These are phyloP conservation scores for Eucalyptus tenuipes DNA, from an alignment of 345 rosid genomes.

Conservation along the genomic window DNA sequence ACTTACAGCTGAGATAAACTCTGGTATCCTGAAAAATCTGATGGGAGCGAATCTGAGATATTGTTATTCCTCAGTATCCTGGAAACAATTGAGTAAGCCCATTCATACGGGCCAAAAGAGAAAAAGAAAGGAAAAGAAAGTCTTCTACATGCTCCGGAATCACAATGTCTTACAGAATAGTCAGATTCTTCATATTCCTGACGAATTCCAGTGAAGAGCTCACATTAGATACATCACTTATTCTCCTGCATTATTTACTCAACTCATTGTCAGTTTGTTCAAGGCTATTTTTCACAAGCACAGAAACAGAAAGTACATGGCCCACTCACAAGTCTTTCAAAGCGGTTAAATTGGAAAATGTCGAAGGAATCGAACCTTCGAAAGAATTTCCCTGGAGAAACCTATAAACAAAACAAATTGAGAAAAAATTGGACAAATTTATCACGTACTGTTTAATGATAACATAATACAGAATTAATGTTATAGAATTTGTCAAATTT, in stretches of 20 bases:
- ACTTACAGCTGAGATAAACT: conserved; percentile 5
- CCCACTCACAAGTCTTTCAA: conserved; percentile 20
- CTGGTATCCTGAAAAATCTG: conserved; percentile 15
- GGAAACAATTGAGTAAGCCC: neutral
- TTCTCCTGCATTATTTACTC: conserved; percentile 7
- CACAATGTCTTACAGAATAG: conserved; percentile 21
- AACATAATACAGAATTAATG: neutral
- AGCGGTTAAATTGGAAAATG: conserved; percentile 14
- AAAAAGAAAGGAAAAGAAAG: neutral
- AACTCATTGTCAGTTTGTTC: neutral
- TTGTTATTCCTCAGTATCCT: conserved; percentile 28
- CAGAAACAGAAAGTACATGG: neutral
- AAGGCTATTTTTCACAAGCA: neutral
- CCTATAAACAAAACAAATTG: neutral
- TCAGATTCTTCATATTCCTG: conserved; percentile 15
- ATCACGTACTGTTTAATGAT: neutral
- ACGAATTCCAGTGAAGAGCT: conserved; percentile 34
- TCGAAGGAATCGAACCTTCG: conserved; percentile 33
- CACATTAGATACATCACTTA: conserved; percentile 14
- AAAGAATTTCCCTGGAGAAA: conserved; percentile 22
- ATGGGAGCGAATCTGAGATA: conserved; percentile 23
- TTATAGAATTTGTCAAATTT: neutral
- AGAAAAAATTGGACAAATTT: neutral
- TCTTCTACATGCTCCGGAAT: neutral
- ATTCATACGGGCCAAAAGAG: neutral